phyloP scores from a whole-genome alignment of 352 stramenopile species.

The Peronospora belbahrii region DNA sequence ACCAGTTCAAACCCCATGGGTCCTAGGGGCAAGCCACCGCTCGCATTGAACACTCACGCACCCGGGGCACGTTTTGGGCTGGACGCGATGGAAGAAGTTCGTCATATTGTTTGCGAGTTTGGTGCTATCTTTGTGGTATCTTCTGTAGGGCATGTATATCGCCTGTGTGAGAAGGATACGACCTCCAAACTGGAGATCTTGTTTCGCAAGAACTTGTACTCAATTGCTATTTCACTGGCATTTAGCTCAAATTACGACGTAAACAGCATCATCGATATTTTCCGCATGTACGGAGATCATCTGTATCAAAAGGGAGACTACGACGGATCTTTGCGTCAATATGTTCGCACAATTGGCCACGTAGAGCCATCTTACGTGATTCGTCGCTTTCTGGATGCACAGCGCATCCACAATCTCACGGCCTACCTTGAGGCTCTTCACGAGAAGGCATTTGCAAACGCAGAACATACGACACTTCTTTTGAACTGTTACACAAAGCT shows the following conservation, averaged over 20 bases:
- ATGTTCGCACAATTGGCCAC: slow-evolving; percentile 94
- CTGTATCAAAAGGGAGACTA: slow-evolving; percentile 97
- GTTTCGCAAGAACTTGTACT: slow-evolving; percentile 96
- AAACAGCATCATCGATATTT: slow-evolving; percentile 94
- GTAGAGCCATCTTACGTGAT: slow-evolving; percentile 98
- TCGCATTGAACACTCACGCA: slow-evolving; percentile 26
- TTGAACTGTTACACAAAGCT: slow-evolving; percentile 94
- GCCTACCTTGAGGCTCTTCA: slow-evolving; percentile 94
- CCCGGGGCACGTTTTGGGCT: slow-evolving; percentile 68
- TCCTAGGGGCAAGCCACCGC: slow-evolving; percentile 24
- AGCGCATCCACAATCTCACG: slow-evolving; percentile 94
- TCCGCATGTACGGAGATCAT: slow-evolving; percentile 95
- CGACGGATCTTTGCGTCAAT: slow-evolving; percentile 93
- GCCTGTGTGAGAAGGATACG: slow-evolving; percentile 92
- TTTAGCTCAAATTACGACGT: slow-evolving; percentile 92
- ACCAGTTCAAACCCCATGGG: slow-evolving; percentile 46
- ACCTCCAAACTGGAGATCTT: slow-evolving; percentile 95
- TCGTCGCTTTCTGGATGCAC: slow-evolving; percentile 94
- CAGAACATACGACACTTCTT: slow-evolving; percentile 90
- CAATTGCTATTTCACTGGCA: slow-evolving; percentile 95
- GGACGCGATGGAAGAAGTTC: slow-evolving; percentile 84
- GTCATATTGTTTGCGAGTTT: slow-evolving; percentile 81
- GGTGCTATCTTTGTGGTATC: slow-evolving; percentile 84
- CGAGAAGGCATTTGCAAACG: slow-evolving; percentile 85
- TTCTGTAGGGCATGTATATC: slow-evolving; percentile 85